Evolutionary conservation across 225 moss, liverwort and hornwort species (phyloP).

Genomic region (Pleurozium schreberi): DNA sequence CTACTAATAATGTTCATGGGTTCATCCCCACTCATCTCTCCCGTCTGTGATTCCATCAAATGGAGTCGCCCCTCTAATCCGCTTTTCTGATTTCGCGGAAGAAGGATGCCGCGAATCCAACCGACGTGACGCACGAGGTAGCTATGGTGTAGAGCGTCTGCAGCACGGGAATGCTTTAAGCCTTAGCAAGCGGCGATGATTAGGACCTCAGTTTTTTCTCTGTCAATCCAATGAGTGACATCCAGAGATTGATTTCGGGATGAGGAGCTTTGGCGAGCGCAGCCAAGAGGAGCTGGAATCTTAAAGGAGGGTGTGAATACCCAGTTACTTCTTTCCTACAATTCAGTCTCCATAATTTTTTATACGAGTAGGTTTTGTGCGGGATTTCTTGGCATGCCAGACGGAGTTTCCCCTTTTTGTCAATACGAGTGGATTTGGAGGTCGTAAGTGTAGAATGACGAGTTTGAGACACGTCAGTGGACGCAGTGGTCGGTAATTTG

Average conservation of each 20-base stretch:
- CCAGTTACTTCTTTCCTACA: background rate
- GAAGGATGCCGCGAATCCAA: background rate
- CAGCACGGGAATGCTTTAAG: background rate
- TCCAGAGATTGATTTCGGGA: too few relatives aligned
- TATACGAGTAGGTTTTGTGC: background rate
- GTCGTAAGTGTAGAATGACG: background rate
- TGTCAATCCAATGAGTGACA: background rate
- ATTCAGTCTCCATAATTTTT: background rate
- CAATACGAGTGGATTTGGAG: background rate
- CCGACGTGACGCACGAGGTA: background rate
- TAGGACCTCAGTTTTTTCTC: background rate
- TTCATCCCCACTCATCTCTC: background rate
- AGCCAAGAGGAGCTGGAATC: background rate
- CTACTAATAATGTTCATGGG: background rate
- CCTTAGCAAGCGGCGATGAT: background rate
- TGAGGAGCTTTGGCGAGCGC: background rate
- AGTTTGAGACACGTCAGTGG: background rate
- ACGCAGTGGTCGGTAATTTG: background rate
- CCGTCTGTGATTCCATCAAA: background rate
- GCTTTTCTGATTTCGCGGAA: background rate
- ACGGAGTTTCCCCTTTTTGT: background rate
- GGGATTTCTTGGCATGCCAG: background rate
- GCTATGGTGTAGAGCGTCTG: background rate
- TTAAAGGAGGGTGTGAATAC: background rate
- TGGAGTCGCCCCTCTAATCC: background rate